Evolutionary conservation across 2,329 filamentous ascomycete genomes (phyloP), one percentile per base, ranked within the genome.

Genomic region (Epichloe coenophiala): DNA sequence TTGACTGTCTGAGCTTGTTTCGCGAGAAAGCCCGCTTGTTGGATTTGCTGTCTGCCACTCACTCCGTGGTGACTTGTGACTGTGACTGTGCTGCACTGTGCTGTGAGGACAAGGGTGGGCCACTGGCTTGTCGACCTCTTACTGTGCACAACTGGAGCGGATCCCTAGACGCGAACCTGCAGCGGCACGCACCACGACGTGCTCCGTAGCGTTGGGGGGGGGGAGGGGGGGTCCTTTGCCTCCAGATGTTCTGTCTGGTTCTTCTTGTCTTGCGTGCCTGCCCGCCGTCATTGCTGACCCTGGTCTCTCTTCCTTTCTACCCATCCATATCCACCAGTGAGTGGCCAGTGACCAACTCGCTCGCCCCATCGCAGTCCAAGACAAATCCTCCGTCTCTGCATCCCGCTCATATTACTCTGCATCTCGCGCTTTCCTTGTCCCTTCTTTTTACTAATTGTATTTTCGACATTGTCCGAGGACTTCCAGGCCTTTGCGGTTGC

Each of bases 341-440:
- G 27, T 31, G 27, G 9, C 27, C 40, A 40, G 27, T 31, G 7
- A 31, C 27, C 40, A 40, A 15, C 41, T 23, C 19, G 39, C 35
- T 38, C 15, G 17, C 47, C 21, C 43, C 36, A 31, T 51, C 41
- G 13, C 41, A 45, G 21, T n/a, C 51, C 40, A 45, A 42, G 47
- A 44, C 51, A 44, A 36, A 41, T 21, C 33, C 43, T 45, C 51
- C 19, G 36, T 49, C 44, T 49, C 44, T 19, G n/a, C 40, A 44
- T 39, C 45, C 40, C 35, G 31, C 50, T 51, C 38, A 19, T 23
- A 42, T 35, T 43, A 35, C 40, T 13, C 47, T 35, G 39, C 37
- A 15, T 27, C n/a, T 36, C 21, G 17, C 37, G n/a, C 27, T 23
- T 31, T 37, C 12, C 12, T 13, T 4, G n/a, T 21, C 19, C 17